phyloP scores from a whole-genome alignment of 1,284 basidiomycete genomes.

The Cutaneotrichosporon sp. region DNA sequence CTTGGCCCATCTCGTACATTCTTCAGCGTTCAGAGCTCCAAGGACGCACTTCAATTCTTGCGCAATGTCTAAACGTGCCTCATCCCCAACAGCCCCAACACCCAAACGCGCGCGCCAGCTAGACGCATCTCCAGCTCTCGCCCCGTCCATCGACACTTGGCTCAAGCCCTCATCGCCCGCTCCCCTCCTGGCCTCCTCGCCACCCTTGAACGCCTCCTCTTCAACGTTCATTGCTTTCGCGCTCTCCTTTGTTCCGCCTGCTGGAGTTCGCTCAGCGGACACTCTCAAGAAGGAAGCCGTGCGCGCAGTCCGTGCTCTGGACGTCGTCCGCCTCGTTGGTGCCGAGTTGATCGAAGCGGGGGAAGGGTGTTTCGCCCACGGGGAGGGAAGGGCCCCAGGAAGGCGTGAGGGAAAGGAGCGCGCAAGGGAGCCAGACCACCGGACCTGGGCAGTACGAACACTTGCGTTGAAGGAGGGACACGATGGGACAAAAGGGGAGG shows the following conservation, averaged over 20 bases:
- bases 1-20: too few species aligned
- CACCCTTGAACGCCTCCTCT: constrained; percentile 29
- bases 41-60: too few species aligned
- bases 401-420: constrained; percentile 26
- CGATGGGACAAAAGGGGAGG: constrained; percentile 42
- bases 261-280: constrained; percentile 20
- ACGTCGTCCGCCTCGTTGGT: constrained; percentile 33
- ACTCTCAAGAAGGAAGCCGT: constrained; percentile 31
- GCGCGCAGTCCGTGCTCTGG: constrained; percentile 34
- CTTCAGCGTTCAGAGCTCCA: too few species aligned
- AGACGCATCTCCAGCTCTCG: constrained; percentile 2
- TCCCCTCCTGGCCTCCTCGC: constrained; percentile 29
- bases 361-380: constrained; percentile 38
- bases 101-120: constrained; percentile 15
- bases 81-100: not conserved
- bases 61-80: constrained; percentile 5
- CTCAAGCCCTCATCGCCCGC: constrained; percentile 31
- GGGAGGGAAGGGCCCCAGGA: constrained; percentile 25
- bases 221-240: constrained; percentile 41
- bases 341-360: constrained; percentile 19
- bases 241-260: constrained; percentile 28
- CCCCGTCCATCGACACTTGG: constrained; percentile 33
- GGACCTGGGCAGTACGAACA: constrained; percentile 44
- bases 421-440: constrained; percentile 42
- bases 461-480: constrained; percentile 35